Evolutionary conservation across 2,329 filamentous ascomycete species (phyloP).

Genomic region (Trichoderma guizhouense): DNA sequence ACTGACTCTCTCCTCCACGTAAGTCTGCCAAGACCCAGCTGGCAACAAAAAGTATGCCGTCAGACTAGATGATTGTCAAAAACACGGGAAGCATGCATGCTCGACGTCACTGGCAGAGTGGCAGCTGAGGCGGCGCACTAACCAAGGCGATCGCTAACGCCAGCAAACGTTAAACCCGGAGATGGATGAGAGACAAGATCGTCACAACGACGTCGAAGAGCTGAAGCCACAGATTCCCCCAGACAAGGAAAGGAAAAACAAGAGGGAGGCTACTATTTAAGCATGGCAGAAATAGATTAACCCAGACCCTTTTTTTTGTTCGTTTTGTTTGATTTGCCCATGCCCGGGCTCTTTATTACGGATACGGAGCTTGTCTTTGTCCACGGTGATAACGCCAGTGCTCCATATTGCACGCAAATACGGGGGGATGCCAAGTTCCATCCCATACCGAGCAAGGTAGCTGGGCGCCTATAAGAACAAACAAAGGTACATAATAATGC

Average conservation of each 20-base stretch:
- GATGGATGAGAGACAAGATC: constrained; percentile 13
- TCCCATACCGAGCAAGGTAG: not conserved
- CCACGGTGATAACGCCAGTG: not conserved
- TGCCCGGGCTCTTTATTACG: not conserved
- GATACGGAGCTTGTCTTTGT: not conserved
- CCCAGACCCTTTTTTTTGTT: not conserved
- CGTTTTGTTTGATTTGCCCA: not conserved
- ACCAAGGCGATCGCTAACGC: constrained; percentile 14
- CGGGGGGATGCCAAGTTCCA: not conserved
- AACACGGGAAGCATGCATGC: constrained; percentile 5
- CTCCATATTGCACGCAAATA: constrained; percentile 5
- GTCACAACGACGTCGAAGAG: constrained; percentile 18
- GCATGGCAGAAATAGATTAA: not conserved
- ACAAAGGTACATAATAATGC: not conserved
- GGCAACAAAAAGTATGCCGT: not conserved
- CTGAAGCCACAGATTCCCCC: constrained; percentile 1
- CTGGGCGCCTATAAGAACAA: not conserved
- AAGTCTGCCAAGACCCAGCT: not conserved
- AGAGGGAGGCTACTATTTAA: constrained; percentile 13
- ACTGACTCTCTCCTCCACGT: not conserved
- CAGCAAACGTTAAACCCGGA: constrained; percentile 17
- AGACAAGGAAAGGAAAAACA: not conserved
- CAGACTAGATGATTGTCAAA: not conserved
- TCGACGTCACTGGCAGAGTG: constrained; percentile 17
- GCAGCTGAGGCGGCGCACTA: constrained; percentile 16